phyloP scores from a whole-genome alignment of 306 rosid genomes.

The Cicer pinnatifidum region DNA sequence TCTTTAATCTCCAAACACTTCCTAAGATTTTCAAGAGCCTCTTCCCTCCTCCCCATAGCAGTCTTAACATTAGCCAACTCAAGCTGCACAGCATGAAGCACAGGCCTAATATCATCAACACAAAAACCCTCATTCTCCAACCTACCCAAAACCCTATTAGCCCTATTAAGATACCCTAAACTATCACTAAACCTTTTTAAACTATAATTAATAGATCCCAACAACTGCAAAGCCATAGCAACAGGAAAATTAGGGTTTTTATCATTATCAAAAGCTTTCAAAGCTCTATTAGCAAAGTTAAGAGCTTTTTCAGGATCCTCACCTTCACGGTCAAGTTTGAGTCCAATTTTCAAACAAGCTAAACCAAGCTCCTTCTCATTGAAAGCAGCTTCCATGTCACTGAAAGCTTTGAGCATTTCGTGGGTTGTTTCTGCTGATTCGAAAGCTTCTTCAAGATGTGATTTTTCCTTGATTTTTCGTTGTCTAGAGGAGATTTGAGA shows the following conservation, averaged over 20 bases:
- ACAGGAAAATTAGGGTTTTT: slow-evolving; percentile 59
- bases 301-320: slow-evolving; percentile 80
- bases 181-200: slow-evolving; percentile 81
- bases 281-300: slow-evolving; percentile 69
- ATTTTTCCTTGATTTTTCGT: slow-evolving; percentile 64
- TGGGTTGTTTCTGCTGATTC: slow-evolving; percentile 68
- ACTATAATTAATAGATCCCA: slow-evolving; percentile 75
- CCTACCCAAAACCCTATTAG: slow-evolving; percentile 72
- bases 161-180: slow-evolving; percentile 79
- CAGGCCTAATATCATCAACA: slow-evolving; percentile 69
- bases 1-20: slow-evolving; percentile 89
- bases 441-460: slow-evolving; percentile 78
- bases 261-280: slow-evolving; percentile 68
- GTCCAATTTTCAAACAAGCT: slow-evolving; percentile 83
- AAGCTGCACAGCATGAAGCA: slow-evolving; percentile 85
- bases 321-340: slow-evolving; percentile 84
- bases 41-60: slow-evolving; percentile 94
- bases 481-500: slow-evolving; percentile 66
- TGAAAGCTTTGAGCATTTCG: slow-evolving; percentile 70
- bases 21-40: slow-evolving; percentile 76
- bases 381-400: slow-evolving; percentile 68
- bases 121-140: slow-evolving; percentile 60
- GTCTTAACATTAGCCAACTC: slow-evolving; percentile 82
- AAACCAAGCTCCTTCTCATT: slow-evolving; percentile 74
- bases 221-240: slow-evolving; percentile 84